phyloP scores from a whole-genome alignment of 73 alveolate genomes.

The Urostyla sp. region DNA sequence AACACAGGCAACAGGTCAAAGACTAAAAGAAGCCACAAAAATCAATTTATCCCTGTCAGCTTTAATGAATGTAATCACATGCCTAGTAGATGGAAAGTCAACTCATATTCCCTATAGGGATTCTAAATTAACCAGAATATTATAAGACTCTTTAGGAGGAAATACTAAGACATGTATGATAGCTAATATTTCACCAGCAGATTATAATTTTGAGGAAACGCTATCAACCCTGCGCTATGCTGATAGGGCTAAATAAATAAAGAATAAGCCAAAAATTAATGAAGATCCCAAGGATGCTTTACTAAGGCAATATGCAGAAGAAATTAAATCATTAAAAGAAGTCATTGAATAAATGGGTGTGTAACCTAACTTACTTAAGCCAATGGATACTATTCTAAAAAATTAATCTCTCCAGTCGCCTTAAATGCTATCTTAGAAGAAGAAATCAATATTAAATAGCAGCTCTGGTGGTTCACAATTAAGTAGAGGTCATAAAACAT shows the following conservation, averaged over 20 bases:
- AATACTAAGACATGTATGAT: slow-evolving; percentile 87
- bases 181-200: slow-evolving; percentile 88
- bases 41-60: slow-evolving; percentile 95
- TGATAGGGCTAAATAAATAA: slow-evolving; percentile 84
- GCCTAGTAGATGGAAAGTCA: slow-evolving; percentile 91
- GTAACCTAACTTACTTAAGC: not conserved
- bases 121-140: slow-evolving; percentile 94
- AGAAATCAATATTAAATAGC: not conserved
- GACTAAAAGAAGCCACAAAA: slow-evolving; percentile 97
- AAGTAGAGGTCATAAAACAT: not conserved
- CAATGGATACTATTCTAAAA: not conserved
- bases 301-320: slow-evolving; percentile 84
- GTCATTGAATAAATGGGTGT: slow-evolving; percentile 62
- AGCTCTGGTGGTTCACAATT: slow-evolving; percentile 22
- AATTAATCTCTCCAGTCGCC: not conserved
- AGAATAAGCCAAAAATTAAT: slow-evolving; percentile 87
- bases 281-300: slow-evolving; percentile 91
- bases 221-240: slow-evolving; percentile 87
- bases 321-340: slow-evolving; percentile 78
- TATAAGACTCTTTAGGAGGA: slow-evolving; percentile 91
- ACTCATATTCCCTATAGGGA: slow-evolving; percentile 98
- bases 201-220: slow-evolving; percentile 89
- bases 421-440: not conserved
- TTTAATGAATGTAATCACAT: slow-evolving; percentile 94
- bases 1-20: slow-evolving; percentile 93